Evolutionary conservation across 1,139 yeast species (phyloP).

Genomic region (Suhomyces bolitotheri): DNA sequence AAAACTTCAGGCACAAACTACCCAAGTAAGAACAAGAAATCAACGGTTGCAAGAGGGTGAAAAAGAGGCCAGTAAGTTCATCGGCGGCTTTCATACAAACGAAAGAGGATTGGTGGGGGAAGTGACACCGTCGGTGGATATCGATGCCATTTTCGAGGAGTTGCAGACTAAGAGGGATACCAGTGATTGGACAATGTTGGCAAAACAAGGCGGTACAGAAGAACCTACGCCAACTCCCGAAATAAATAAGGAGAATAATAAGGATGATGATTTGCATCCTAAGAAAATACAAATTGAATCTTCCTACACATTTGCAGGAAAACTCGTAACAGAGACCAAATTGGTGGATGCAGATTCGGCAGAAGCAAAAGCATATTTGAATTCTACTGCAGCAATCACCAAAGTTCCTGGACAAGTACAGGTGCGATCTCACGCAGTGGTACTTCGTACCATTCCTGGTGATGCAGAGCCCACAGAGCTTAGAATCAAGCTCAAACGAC

Average conservation of each 20-base stretch:
- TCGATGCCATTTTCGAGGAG: conserved; percentile 37
- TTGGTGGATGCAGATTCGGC: conserved; percentile 76
- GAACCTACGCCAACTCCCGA: conserved; percentile 44
- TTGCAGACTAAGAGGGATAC: conserved; percentile 20
- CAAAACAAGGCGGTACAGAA: conserved; percentile 17
- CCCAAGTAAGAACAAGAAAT: conserved; percentile 42
- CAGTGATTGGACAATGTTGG: conserved; percentile 15
- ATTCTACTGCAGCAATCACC: conserved; percentile 46
- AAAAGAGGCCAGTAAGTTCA: conserved; percentile 12
- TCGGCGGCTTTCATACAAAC: conserved; percentile 23
- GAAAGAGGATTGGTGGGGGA: conserved; percentile 30
- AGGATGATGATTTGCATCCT: conserved; percentile 22
- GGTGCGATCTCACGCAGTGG: conserved; percentile 34
- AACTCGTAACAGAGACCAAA: conserved; percentile 72
- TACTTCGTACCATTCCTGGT: conserved; percentile 40
- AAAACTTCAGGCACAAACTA: conserved; percentile 30
- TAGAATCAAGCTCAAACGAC: conserved; percentile 57
- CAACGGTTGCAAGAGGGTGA: conserved; percentile 28
- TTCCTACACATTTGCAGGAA: conserved; percentile 89
- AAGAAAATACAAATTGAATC: conserved; percentile 70
- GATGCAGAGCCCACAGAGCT: conserved; percentile 32
- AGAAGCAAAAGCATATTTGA: conserved; percentile 80
- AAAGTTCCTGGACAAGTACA: conserved; percentile 5
- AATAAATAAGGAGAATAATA: conserved; percentile 27
- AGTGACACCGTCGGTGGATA: conserved; percentile 30